phyloP scores from a whole-genome alignment of 148 eudicot genomes.

The Rhododendron mucronatum region DNA sequence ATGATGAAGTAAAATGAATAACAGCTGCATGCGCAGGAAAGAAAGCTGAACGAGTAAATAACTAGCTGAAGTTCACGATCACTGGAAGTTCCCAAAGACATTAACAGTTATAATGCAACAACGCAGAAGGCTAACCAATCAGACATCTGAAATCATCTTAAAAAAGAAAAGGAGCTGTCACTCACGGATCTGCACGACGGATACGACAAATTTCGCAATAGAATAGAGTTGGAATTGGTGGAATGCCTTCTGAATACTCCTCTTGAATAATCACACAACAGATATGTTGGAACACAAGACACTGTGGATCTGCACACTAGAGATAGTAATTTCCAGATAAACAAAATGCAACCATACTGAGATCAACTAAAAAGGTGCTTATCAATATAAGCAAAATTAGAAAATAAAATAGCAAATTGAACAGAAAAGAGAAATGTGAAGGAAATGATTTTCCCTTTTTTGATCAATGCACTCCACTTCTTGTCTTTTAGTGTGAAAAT shows the following conservation, averaged over 20 bases:
- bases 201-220: constrained; percentile 79
- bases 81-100: background rate
- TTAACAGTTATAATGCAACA: constrained; percentile 1
- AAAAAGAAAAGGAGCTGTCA: constrained; percentile 2
- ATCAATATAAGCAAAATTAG: background rate
- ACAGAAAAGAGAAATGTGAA: background rate
- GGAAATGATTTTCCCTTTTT: no score
- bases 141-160: background rate
- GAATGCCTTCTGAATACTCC: constrained; percentile 44
- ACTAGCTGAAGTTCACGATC: constrained; percentile 3
- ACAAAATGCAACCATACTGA: background rate
- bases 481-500: no score
- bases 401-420: background rate
- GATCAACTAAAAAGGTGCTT: background rate
- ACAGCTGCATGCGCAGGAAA: background rate
- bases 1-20: background rate
- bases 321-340: constrained; percentile 15
- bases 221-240: constrained; percentile 21
- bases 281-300: constrained; percentile 79
- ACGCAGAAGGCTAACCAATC: background rate
- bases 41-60: background rate
- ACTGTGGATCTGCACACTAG: constrained; percentile 77
- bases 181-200: constrained; percentile 95
- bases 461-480: no score
- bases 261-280: constrained; percentile 65